These are phyloP conservation scores for Suillus fuscotomentosus DNA, from an alignment of 768 basidiomycete genomes.

Conservation along the genomic window DNA sequence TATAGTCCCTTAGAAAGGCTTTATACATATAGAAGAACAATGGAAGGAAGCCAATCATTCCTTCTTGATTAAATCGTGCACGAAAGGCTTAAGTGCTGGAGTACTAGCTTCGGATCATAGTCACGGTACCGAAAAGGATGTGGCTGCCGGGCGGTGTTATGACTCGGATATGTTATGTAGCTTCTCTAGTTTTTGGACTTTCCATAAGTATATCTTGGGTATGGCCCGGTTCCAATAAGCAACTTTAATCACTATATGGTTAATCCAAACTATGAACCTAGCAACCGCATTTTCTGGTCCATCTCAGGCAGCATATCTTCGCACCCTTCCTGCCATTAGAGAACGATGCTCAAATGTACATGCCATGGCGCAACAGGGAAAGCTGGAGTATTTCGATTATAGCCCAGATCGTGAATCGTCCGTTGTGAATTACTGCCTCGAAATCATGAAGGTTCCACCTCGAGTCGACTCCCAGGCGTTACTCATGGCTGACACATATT, in stretches of 20 bases:
- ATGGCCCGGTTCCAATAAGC: not conserved
- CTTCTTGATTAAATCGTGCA: not conserved
- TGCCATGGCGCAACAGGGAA: conserved; percentile 69
- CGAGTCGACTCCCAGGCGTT: conserved; percentile 2
- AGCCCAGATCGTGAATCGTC: conserved; percentile 70
- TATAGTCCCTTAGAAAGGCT: not conserved
- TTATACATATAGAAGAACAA: not conserved
- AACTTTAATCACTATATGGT: not conserved
- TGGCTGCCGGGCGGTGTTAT: not conserved
- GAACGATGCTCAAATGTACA: conserved; percentile 80
- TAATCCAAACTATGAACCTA: conserved; percentile 4
- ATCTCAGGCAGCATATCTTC: conserved; percentile 60
- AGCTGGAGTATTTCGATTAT: conserved; percentile 85
- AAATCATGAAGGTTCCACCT: conserved; percentile 63
- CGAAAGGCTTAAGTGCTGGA: not conserved
- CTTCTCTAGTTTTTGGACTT: not conserved
- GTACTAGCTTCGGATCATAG: not conserved
- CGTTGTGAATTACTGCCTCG: conserved; percentile 71
- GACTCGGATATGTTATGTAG: not conserved
- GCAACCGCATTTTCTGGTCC: not conserved
- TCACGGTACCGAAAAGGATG: not conserved
- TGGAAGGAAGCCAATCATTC: not conserved
- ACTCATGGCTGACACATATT: conserved; percentile 11
- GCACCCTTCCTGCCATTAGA: conserved; percentile 86
- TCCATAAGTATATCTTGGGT: not conserved